Evolutionary conservation across 805 yeast species (phyloP).

Genomic region (Metschnikowia baotianmanensis): DNA sequence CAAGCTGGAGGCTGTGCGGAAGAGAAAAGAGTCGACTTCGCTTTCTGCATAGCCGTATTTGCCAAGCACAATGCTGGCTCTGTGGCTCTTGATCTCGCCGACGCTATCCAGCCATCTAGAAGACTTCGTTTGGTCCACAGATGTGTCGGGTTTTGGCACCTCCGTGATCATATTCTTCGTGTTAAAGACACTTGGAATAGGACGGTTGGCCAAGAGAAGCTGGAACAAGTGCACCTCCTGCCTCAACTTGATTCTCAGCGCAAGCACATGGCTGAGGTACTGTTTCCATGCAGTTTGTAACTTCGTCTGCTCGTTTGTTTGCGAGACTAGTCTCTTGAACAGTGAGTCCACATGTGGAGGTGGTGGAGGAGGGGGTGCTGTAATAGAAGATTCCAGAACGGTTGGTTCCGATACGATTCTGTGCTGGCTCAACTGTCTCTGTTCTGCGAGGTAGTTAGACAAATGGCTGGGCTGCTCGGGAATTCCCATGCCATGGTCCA

Average conservation of each 20-base stretch:
- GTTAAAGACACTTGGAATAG: conserved; percentile 12
- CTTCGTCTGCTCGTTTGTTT: neutral
- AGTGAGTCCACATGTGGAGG: conserved; percentile 13
- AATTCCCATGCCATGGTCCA: neutral
- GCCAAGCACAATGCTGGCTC: conserved; percentile 8
- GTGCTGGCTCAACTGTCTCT: conserved; percentile 11
- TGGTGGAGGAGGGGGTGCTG: conserved; percentile 18
- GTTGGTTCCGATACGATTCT: conserved; percentile 6
- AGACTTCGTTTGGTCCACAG: neutral
- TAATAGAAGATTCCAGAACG: conserved; percentile 10
- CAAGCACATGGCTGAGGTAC: conserved; percentile 35
- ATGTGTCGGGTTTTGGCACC: neutral
- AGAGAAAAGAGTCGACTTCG: conserved; percentile 2
- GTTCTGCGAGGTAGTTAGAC: conserved; percentile 16
- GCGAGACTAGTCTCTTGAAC: conserved; percentile 1
- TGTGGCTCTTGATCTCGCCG: conserved; percentile 9
- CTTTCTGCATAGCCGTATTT: conserved; percentile 6
- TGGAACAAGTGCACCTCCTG: conserved; percentile 41
- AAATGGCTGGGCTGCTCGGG: neutral
- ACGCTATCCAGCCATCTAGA: conserved; percentile 11
- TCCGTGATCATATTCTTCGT: neutral
- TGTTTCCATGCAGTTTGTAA: conserved; percentile 28
- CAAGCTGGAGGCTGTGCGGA: conserved; percentile 2
- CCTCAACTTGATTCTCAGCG: conserved; percentile 37
- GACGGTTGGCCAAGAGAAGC: conserved; percentile 16